A percentile compares a stretch with the other conserved stretches of the same genome.
phyloP scores from a whole-genome alignment of 495 filamentous ascomycete species.

The Lasiosphaeris hirsuta region DNA sequence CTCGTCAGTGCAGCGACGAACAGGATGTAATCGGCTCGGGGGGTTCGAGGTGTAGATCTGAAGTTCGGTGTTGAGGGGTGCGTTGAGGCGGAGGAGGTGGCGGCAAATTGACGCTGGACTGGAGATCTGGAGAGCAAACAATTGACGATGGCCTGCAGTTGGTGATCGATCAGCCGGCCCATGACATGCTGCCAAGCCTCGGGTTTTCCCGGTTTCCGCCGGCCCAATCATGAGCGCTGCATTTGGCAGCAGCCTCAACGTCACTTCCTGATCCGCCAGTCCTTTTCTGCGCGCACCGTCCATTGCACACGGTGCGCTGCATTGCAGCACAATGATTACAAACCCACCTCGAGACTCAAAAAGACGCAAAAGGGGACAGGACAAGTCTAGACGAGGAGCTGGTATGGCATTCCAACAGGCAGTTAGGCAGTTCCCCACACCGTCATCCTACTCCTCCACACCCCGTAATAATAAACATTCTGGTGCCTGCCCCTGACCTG shows the following conservation, averaged over 20 bases:
- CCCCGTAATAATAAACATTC: too few species aligned
- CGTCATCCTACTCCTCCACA: too few species aligned
- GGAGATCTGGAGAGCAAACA: constrained; percentile 5
- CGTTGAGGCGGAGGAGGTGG: constrained; percentile 4
- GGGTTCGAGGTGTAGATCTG: neutral
- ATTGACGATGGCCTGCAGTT: neutral
- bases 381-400: too few species aligned
- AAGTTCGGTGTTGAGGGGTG: neutral
- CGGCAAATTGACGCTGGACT: constrained; percentile 2
- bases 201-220: constrained; percentile 32
- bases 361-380: too few species aligned
- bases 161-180: constrained; percentile 20
- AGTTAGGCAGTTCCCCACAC: too few species aligned
- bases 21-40: neutral
- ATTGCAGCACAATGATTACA: too few species aligned
- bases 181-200: constrained; percentile 41
- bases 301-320: too few species aligned
- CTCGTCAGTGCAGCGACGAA: neutral
- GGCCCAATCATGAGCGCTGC: constrained; percentile 36
- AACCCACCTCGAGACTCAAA: too few species aligned
- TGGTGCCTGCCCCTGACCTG: too few species aligned
- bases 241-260: constrained; percentile 28
- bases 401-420: too few species aligned
- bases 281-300: too few species aligned
- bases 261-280: too few species aligned